Conservation (phyloP, 2,329 filamentous ascomycete genomes). For the Pyrenophora seminiperda region DNA sequence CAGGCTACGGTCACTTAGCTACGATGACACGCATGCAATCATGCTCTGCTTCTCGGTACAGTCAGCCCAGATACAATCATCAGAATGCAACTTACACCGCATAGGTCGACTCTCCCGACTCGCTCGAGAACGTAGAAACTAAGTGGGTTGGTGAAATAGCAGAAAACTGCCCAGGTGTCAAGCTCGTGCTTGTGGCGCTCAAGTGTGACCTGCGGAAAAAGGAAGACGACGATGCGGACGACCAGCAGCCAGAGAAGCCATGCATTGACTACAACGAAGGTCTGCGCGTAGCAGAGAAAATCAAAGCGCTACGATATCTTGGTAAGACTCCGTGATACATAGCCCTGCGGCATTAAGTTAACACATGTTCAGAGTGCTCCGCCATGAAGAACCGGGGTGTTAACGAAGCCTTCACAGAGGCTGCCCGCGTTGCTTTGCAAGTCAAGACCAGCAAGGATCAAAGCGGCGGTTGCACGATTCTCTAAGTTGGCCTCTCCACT, state of each 20-base stretch:
- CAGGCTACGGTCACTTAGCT: conserved; percentile 89
- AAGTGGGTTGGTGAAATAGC: conserved; percentile 99
- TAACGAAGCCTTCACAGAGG: conserved; percentile 98
- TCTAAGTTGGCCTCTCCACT: conserved; percentile 13
- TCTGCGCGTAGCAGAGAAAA: conserved; percentile 85
- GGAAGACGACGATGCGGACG: conserved; percentile 63
- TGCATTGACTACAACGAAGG: conserved; percentile 91
- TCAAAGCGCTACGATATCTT: conserved; percentile 90
- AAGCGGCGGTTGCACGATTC: conserved; percentile 48
- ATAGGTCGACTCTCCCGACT: conserved; percentile 88
- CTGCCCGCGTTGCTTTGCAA: conserved; percentile 83
- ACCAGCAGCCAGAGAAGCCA: conserved; percentile 54
- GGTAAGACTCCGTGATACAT: conserved; percentile 52
- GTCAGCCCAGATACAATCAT: background rate
- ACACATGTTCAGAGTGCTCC: conserved; percentile 74
- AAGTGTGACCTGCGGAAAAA: conserved; percentile 95
- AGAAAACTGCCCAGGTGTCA: conserved; percentile 95
- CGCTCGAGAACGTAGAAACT: conserved; percentile 95
- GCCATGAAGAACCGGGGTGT: conserved; percentile 98
- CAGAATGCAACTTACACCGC: conserved; percentile 7
- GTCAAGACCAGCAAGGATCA: conserved; percentile 59
- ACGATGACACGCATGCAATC: conserved; percentile 97
- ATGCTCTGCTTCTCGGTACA: conserved; percentile 90
- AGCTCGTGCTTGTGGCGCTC: conserved; percentile 90
- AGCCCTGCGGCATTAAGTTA: conserved; percentile 1